Evolutionary conservation across 1,284 basidiomycete genomes (phyloP), one percentile per base, ranked within the genome.

Genomic region (Trametes pubescens): DNA sequence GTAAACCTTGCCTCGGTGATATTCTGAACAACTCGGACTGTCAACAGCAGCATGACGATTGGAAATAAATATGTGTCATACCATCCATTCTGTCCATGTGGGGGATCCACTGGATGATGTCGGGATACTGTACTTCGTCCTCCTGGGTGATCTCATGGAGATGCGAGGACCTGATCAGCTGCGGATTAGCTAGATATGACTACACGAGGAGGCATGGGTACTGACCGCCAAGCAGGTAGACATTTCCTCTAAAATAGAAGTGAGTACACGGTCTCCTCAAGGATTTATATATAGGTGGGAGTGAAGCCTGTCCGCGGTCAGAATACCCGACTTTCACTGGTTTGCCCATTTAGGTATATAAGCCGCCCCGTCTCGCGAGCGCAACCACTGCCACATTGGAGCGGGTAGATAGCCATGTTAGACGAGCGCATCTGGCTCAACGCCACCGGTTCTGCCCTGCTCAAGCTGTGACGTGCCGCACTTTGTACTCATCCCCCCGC

Each of bases 21-120:
- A 2, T 3, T 24, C 29, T 61, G 26, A 29, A 29, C 6, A 8
- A 16, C 18, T 18, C 18, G 18, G 18, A n/a, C 2, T 4, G 18
- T 43, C 16, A 43, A n/a, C 18, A 3, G 18, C 18, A 7, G 18
- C 18, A 43, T 34, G 21, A 32, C 3, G 16, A 16, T 40, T 9
- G 37, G 55, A 21, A 26, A 16, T 32, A 10, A 14, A 8, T 21
- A 34, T 9, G 13, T 11, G 18, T 2, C 61, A 35, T 54, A 65
- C 63, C 22, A 18, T 53, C 24, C 1, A 0, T 26, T 9, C 59
- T 46, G 22, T 69, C 69, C 11, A 66, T 16, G 7, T 56, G 62
- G 1, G 71, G 65, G 4, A 69, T 49, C 69, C 67, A 70, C 10
- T 58, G 52, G 1, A 54, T 4, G 26, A 71, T 54, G 6, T 66